A percentile compares a stretch with the other conserved stretches of the same genome.
Evolutionary conservation across 2,329 filamentous ascomycete species (phyloP).

Genomic region (Bipolaris sorokiniana): DNA sequence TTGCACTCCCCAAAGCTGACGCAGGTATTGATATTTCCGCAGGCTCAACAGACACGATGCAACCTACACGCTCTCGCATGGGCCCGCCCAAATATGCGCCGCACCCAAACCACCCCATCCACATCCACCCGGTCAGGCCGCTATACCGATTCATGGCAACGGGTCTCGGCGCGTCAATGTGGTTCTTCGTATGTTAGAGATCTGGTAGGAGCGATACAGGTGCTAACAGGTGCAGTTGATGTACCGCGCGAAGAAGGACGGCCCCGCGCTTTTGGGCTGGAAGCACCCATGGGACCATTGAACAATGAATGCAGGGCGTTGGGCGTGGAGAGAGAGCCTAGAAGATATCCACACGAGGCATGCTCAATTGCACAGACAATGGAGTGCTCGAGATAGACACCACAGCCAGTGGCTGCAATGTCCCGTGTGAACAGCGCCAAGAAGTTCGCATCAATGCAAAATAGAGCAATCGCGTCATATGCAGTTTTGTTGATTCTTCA

Average conservation of each 20-base stretch:
- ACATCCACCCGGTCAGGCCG: constrained; percentile 66
- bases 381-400: background rate
- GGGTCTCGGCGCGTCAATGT: constrained; percentile 92
- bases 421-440: constrained; percentile 7
- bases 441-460: background rate
- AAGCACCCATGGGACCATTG: constrained; percentile 71
- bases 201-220: background rate
- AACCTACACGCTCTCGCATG: constrained; percentile 39
- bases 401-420: background rate
- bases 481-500: background rate
- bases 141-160: constrained; percentile 87
- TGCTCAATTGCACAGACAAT: background rate
- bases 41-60: constrained; percentile 38
- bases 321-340: background rate
- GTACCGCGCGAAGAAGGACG: constrained; percentile 96
- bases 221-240: constrained; percentile 69
- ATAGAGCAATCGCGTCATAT: background rate
- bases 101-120: constrained; percentile 57
- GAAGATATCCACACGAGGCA: background rate
- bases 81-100: constrained; percentile 49
- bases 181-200: constrained; percentile 84
- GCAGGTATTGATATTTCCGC: constrained; percentile 9
- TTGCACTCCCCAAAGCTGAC: background rate
- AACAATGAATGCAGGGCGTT: constrained; percentile 6
- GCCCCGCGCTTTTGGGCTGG: constrained; percentile 86